A percentile compares a stretch with the other conserved stretches of the same genome.
phyloP scores from a whole-genome alignment of 768 basidiomycete genomes.

The Melanogaster broomeanus region DNA sequence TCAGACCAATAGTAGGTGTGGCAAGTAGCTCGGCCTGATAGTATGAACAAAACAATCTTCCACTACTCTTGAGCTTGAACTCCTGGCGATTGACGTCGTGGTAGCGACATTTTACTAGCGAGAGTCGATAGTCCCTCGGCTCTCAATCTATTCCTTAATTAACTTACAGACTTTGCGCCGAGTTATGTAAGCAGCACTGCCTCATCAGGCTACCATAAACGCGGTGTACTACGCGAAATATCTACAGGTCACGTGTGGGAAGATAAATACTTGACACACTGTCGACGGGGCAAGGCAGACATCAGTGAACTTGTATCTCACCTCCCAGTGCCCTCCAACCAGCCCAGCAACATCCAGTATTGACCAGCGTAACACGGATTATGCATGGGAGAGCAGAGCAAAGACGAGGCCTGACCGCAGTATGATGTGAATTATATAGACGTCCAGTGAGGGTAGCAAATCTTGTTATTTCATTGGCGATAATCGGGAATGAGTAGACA shows the following conservation, averaged over 20 bases:
- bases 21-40: too few species aligned
- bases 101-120: too few species aligned
- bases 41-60: too few species aligned
- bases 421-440: too few species aligned
- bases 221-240: constrained; percentile 10
- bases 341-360: not conserved
- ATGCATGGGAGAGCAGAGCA: not conserved
- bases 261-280: constrained; percentile 23
- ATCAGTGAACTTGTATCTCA: not conserved
- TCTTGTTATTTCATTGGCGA: not conserved
- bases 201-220: not conserved
- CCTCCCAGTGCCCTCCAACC: not conserved
- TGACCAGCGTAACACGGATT: not conserved
- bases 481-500: not conserved
- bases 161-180: too few species aligned
- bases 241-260: constrained; percentile 22
- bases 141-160: too few species aligned
- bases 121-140: too few species aligned
- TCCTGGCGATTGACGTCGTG: too few species aligned
- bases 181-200: too few species aligned
- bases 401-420: constrained; percentile 15
- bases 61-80: too few species aligned
- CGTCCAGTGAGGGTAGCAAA: not conserved
- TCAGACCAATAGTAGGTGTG: too few species aligned
- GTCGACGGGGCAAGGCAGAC: not conserved